phyloP scores from a whole-genome alignment of 495 filamentous ascomycete species.

The Hypoxylon crocopeplum region DNA sequence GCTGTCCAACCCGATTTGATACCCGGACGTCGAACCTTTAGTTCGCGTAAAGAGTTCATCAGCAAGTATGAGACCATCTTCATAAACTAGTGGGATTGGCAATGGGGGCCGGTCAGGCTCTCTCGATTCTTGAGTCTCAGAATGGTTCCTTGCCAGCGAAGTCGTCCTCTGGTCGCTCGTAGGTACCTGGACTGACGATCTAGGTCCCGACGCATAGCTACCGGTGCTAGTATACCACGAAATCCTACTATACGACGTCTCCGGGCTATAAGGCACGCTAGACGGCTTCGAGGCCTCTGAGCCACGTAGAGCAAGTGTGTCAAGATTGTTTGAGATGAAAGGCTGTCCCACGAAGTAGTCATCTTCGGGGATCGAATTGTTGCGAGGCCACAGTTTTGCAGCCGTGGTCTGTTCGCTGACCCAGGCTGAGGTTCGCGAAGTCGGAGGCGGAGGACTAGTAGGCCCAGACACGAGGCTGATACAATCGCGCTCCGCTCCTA shows the following conservation, averaged over 20 bases:
- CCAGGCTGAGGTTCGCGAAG: constrained; percentile 34
- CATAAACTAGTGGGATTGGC: constrained; percentile 13
- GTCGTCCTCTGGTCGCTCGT: constrained; percentile 37
- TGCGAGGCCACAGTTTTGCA: constrained; percentile 24
- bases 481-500: constrained; percentile 32
- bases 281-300: constrained; percentile 9
- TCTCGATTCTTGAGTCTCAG: background rate
- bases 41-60: constrained; percentile 20
- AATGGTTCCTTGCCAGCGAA: constrained; percentile 17
- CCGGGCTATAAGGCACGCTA: constrained; percentile 18
- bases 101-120: constrained; percentile 2
- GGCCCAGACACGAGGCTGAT: constrained; percentile 28
- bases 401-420: constrained; percentile 35
- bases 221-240: constrained; percentile 35
- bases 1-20: constrained; percentile 34
- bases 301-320: constrained; percentile 23
- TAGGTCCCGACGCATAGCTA: constrained; percentile 27
- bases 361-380: constrained; percentile 29
- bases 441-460: constrained; percentile 4
- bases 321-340: constrained; percentile 30
- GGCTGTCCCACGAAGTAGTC: constrained; percentile 22
- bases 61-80: constrained; percentile 31
- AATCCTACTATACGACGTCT: constrained; percentile 18
- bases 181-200: constrained; percentile 24
- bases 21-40: constrained; percentile 16